Evolutionary conservation across 2,329 filamentous ascomycete species (phyloP), one percentile per base, ranked within the genome.

Genomic region (Monilinia fructigena): DNA sequence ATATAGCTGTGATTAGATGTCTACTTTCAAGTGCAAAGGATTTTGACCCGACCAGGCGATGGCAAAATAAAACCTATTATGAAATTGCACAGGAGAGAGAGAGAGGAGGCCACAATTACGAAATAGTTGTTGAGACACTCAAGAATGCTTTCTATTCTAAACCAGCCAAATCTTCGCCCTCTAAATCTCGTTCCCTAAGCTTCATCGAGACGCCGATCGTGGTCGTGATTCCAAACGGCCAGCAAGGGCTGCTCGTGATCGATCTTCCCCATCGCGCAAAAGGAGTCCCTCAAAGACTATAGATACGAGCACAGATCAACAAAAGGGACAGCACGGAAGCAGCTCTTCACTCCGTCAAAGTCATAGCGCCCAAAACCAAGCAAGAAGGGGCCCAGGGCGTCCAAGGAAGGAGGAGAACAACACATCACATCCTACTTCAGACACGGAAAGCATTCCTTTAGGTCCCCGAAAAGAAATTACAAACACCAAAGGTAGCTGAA

Each of bases 71-170:
- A 72, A 89, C 91, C 0, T 99, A 98, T 77, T 90, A 87, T 73
- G 93, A 99, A 70, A 88, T 98, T 68, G 92, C 95, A 2, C 63
- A 61, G 28, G 63, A 66, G 31, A 86, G 89, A 72, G 88, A 92
- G 58, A 87, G 92, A 52, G 88, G 88, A 71, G 94, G 95, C 0
- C 91, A 93, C 10, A 90, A 92, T 68, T 97, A 93, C 92, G 89
- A 94, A 76, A 88, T 94, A 69, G 95, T 99, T 76, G 88, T 90
- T 70, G 86, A 92, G 54, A 81, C 96, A 65, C 78, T 99, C 59
- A 93, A 93, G 76, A 84, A 88, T 50, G 86, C 90, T 4, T 93
- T 88, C 70, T 86, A 85, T 71, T 85, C 82, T 70, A 85, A 83
- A 65, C 77, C 76, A 2, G 80, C 83, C 60, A 85, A 83, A 70